Evolutionary conservation across 495 filamentous ascomycete species (phyloP).

Genomic region (Oidiodendron maius): DNA sequence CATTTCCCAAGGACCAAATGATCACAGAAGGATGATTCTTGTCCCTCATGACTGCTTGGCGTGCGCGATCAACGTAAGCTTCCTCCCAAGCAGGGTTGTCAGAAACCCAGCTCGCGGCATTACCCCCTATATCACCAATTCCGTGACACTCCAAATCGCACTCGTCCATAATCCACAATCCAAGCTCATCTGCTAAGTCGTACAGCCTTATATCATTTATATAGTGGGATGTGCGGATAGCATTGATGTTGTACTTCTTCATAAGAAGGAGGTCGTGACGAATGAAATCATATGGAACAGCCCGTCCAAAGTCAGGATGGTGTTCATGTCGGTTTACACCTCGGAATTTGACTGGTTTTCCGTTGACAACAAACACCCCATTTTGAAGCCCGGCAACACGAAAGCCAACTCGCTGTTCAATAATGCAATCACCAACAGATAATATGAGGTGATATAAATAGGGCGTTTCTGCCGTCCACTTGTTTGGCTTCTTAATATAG

Average conservation of each 20-base stretch:
- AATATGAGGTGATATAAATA: slow-evolving; percentile 50
- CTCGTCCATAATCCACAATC: slow-evolving; percentile 68
- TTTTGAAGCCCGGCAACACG: slow-evolving; percentile 49
- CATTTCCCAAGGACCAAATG: slow-evolving; percentile 71
- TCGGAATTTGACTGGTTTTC: slow-evolving; percentile 50
- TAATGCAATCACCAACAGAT: slow-evolving; percentile 30
- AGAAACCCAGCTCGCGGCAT: slow-evolving; percentile 40
- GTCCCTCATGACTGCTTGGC: slow-evolving; percentile 60
- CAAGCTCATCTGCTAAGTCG: slow-evolving; percentile 61
- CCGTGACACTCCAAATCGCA: slow-evolving; percentile 72
- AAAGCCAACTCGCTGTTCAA: slow-evolving; percentile 54
- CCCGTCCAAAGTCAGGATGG: slow-evolving; percentile 51
- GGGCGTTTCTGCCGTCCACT: slow-evolving; percentile 69
- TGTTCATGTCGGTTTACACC: slow-evolving; percentile 70
- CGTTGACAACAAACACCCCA: slow-evolving; percentile 56
- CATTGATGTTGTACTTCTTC: slow-evolving; percentile 65
- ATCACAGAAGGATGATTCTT: slow-evolving; percentile 63
- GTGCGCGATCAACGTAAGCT: slow-evolving; percentile 64
- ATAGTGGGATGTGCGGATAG: slow-evolving; percentile 61
- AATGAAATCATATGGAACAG: slow-evolving; percentile 52
- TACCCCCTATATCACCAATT: slow-evolving; percentile 45
- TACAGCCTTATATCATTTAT: slow-evolving; percentile 55
- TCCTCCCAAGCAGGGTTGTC: slow-evolving; percentile 64
- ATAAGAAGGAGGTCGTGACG: slow-evolving; percentile 54
- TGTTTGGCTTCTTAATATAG: slow-evolving; percentile 23